Evolutionary conservation across 1,284 basidiomycete species (phyloP).

Genomic region (Boletus calvinii): DNA sequence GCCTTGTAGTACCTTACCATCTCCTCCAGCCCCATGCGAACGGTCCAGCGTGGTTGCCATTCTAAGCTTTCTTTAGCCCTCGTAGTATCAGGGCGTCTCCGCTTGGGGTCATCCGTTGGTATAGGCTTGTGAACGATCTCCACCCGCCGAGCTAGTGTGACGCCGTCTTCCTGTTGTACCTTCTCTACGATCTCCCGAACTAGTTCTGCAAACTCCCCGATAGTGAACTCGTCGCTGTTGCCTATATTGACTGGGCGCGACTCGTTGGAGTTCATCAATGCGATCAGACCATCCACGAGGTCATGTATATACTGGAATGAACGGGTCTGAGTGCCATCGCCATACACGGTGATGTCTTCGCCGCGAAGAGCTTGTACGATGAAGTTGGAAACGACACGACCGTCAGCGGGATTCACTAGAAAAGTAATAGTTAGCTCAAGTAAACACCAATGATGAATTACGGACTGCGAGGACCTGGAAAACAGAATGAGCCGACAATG

Average conservation of each 20-base stretch:
- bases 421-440: conserved; percentile 12
- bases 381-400: conserved; percentile 97
- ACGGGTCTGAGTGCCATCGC: conserved; percentile 93
- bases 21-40: conserved; percentile 88
- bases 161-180: conserved; percentile 81
- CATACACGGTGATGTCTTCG: conserved; percentile 96
- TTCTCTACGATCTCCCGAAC: conserved; percentile 88
- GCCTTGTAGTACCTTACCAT: conserved; percentile 92
- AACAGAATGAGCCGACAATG: neutral
- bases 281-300: conserved; percentile 80
- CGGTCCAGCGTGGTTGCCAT: conserved; percentile 94
- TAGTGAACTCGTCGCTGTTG: conserved; percentile 92
- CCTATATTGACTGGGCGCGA: conserved; percentile 95
- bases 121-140: conserved; percentile 83
- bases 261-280: conserved; percentile 90
- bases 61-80: conserved; percentile 82
- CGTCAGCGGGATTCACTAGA: conserved; percentile 93
- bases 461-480: conserved; percentile 49
- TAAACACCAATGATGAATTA: conserved; percentile 6
- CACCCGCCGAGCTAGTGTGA: conserved; percentile 54
- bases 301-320: conserved; percentile 96
- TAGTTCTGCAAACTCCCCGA: conserved; percentile 86
- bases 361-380: conserved; percentile 95
- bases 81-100: conserved; percentile 89
- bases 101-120: conserved; percentile 93